Evolutionary conservation across 495 filamentous ascomycete genomes (phyloP).

Genomic region (Thozetella sp.): DNA sequence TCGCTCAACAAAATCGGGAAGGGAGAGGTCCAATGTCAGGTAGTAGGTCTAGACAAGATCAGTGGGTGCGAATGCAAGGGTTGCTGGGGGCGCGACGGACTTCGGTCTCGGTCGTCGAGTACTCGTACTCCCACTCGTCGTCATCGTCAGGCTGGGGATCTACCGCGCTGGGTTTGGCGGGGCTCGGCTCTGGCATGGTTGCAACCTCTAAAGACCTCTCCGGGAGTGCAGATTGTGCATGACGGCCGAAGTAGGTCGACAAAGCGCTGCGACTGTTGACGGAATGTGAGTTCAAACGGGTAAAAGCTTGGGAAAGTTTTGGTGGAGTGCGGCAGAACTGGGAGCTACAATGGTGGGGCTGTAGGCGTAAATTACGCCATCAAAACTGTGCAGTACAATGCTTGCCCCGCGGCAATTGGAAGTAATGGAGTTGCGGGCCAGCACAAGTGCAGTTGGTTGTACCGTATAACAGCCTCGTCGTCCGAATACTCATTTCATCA

Average conservation of each 20-base stretch:
- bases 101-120: slow-evolving; percentile 57
- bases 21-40: slow-evolving; percentile 55
- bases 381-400: not conserved
- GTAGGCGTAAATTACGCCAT: not conserved
- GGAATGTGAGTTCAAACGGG: no score
- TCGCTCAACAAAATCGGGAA: slow-evolving; percentile 42
- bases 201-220: not conserved
- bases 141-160: slow-evolving; percentile 30
- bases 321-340: not conserved
- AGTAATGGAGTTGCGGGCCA: not conserved
- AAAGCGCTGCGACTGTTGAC: no score
- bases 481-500: no score
- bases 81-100: slow-evolving; percentile 15
- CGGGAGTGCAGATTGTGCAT: not conserved
- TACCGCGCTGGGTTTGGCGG: not conserved
- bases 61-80: not conserved
- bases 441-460: no score
- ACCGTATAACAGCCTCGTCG: no score
- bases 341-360: not conserved
- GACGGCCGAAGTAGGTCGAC: no score
- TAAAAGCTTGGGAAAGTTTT: no score
- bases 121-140: slow-evolving; percentile 61
- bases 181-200: not conserved
- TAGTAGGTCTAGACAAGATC: slow-evolving; percentile 48
- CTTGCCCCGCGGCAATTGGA: not conserved